phyloP scores from a whole-genome alignment of 2,329 filamentous ascomycete genomes.

The Xylaria sp. region DNA sequence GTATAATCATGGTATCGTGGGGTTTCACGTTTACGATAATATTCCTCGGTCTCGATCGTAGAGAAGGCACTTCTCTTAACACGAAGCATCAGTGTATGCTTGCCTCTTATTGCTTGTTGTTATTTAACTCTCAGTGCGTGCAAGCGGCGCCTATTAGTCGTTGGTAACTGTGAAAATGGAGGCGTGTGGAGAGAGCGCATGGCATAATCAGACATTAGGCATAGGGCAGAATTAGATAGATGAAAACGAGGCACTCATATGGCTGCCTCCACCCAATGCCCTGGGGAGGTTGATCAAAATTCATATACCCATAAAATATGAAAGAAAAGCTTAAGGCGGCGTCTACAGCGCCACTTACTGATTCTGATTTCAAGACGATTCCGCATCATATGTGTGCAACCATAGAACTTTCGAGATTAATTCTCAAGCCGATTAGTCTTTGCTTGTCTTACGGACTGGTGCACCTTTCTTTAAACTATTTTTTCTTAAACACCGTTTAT shows the following conservation, averaged over 20 bases:
- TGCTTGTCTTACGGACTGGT: not conserved
- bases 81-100: no score
- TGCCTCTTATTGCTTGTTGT: not conserved
- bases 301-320: not conserved
- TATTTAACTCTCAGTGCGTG: not conserved
- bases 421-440: not conserved
- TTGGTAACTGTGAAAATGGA: not conserved
- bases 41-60: not conserved
- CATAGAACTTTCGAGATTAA: not conserved
- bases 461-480: not conserved
- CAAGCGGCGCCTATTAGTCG: no score
- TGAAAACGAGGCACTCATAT: not conserved
- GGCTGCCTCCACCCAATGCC: no score
- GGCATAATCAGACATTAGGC: no score
- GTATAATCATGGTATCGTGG: not conserved
- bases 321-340: no score
- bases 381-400: not conserved
- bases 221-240: no score
- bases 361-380: not conserved
- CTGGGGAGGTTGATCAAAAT: not conserved
- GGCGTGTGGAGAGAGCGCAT: not conserved
- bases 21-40: no score
- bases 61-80: not conserved
- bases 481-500: conserved; percentile 28
- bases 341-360: not conserved